Evolutionary conservation across 169 alveolate genomes (phyloP), one percentile per base, ranked within the genome.

Genomic region (Plasmodium gaboni): DNA sequence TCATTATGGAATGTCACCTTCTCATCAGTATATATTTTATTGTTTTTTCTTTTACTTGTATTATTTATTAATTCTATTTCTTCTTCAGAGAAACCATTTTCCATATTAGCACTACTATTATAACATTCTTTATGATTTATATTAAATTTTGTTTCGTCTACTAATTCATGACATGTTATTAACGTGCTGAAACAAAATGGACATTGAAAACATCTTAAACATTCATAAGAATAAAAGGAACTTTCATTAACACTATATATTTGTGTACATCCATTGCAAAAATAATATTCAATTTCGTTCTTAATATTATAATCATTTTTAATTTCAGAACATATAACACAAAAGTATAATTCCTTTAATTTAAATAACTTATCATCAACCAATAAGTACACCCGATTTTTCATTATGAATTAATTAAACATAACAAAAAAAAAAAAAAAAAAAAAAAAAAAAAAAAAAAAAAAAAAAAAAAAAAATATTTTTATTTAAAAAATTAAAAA

Each of bases 161-260:
- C 64, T 17, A 13, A 22, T 13, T 67, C 67, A n/a, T 78, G 89
- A 15, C 78, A 64, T 28, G 67, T 64, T 22, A 76, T 48, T 42
- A 78, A 17, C 61, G 71, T 64, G 44, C 72, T 64, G 46, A 78
- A 78, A 32, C 89, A 78, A 22, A 68, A 78, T 8, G 89, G 89
- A 15, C 89, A 78, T 64, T 78, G 64, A 70, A 78, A 78, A 42
- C 89, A 78, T 55, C 89, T 74, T 69, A 78, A 64, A 65, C 89
- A 78, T 53, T 78, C 69, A 44, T 78, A 78, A 38, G 89, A 78
- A 44, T 78, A 78, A 78, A 78, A 12, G 17, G 70, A 42, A 9
- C 78, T 32, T 48, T 78, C 89, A 70, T 59, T 78, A 64, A 50
- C 53, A 59, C 78, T 64, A 12, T 78, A 78, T 64, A 78, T 78